Base-by-base conservation (phyloP, 2,329 filamentous ascomycete species). In the Claviceps lovelessii region DNA sequence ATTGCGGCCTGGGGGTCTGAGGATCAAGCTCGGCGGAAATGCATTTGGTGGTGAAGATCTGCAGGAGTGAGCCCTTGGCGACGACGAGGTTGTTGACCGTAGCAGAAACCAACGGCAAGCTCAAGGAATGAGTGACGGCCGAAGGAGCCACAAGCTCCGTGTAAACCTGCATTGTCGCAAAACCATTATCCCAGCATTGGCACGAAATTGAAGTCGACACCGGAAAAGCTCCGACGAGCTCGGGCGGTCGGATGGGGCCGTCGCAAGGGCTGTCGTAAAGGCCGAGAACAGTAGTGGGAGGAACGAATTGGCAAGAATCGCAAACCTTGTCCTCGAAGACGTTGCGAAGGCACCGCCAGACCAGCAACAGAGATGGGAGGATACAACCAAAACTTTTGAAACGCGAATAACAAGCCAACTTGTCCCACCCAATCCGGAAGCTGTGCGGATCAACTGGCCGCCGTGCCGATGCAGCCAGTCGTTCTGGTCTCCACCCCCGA, bases 121-220 rank as follows among this genome's bases (percentile, higher is more conserved):
- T 80, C 64, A 96, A 73, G 60, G 90, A 88, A 73, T 95, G 86
- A 65, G 89, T 90, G 72, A 97, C 90, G 68, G 90, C 90, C 68
- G 90, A 94, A 54, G 93, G 90, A 75, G 91, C 87, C 69, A 89
- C 84, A 69, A 98, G 78, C 78, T 98, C 93, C 66, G 89, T 90
- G 74, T 97, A 97, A 77, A 89, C 95, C 81, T 97, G 91, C 91
- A 97, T 97, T 50, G 61, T 60, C 59, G 64, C 67, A 63, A 62
- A 59, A 64, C 61, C 70, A 71, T 71, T 63, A 61, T 67, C 64
- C 59, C 59, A 53, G 59, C 55, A 55, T 55, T 56, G 57, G 55
- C 48, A 28, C 23, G 41, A 49, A 52, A 23, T 39, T 45, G 48
- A 45, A 15, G 45, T 44, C 33, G 46, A 52, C n/a, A 23, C 23